A percentile compares a stretch with the other conserved stretches of the same genome.
Conservation (phyloP, 2,329 filamentous ascomycete species). For the Neocucurbitaria cava region DNA sequence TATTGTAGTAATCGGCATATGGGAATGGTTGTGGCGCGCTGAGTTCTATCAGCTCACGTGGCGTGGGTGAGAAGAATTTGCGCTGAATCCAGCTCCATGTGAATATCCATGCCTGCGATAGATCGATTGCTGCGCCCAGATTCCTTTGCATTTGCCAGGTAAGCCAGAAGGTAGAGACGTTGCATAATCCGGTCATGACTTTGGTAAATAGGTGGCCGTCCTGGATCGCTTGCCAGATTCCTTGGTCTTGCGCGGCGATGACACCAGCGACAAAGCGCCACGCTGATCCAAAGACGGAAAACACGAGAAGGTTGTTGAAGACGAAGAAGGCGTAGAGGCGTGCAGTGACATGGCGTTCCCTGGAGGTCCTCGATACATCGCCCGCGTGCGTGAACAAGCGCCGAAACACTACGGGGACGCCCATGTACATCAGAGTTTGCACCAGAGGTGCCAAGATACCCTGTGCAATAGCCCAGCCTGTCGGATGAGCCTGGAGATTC, state of each 20-base stretch:
- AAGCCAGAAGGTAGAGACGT: conserved; percentile 85
- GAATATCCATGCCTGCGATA: conserved; percentile 84
- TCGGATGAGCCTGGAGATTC: conserved; percentile 68
- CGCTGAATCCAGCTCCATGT: conserved; percentile 80
- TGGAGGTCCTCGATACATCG: conserved; percentile 88
- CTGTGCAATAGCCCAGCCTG: conserved; percentile 84
- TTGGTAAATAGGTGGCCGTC: conserved; percentile 68
- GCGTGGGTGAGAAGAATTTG: conserved; percentile 83
- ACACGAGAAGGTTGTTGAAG: conserved; percentile 94
- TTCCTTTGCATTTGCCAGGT: conserved; percentile 93
- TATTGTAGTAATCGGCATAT: conserved; percentile 97
- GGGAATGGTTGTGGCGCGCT: conserved; percentile 92
- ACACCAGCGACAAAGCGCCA: conserved; percentile 78
- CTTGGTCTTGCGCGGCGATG: conserved; percentile 60
- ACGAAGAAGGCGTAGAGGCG: conserved; percentile 98
- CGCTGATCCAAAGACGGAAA: conserved; percentile 88
- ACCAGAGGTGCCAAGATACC: conserved; percentile 89
- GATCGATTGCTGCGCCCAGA: conserved; percentile 79
- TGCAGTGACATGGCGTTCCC: conserved; percentile 82
- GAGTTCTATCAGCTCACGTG: conserved; percentile 88
- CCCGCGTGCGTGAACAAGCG: conserved; percentile 82
- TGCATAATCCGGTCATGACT: conserved; percentile 77
- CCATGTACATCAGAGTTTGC: conserved; percentile 83
- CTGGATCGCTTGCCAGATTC: conserved; percentile 71
- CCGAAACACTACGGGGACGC: conserved; percentile 89